A percentile compares a stretch with the other conserved stretches of the same genome.
Evolutionary conservation across 1,284 basidiomycete species (phyloP).

Genomic region (Golubevia pallescens): DNA sequence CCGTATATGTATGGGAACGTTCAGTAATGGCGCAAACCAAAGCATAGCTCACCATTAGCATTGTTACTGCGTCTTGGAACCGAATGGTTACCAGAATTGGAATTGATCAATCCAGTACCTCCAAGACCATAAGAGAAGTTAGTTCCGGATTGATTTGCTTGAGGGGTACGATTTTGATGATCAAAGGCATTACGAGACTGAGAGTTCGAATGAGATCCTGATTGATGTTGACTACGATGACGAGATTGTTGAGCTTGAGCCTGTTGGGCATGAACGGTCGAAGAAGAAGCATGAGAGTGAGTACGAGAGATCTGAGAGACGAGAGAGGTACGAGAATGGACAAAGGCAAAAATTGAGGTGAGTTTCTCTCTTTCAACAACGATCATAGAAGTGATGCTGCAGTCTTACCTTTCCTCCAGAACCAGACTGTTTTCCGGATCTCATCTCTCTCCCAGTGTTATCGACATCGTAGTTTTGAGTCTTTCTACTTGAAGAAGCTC

Average conservation of each 20-base stretch:
- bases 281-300: not conserved
- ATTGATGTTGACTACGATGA: not conserved
- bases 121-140: not conserved
- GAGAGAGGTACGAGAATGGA: not conserved
- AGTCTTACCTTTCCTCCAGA: not conserved
- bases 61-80: too few species aligned
- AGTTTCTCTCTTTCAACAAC: not conserved
- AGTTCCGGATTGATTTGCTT: not conserved
- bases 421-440: not conserved
- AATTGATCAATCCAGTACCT: not conserved
- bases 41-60: too few species aligned
- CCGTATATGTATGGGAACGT: too few species aligned
- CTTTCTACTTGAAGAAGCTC: too few species aligned
- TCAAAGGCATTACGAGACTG: not conserved
- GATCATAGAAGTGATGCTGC: not conserved
- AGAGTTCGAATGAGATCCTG: too few species aligned
- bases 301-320: not conserved
- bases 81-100: not conserved
- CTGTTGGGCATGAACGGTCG: not conserved
- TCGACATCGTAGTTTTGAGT: too few species aligned
- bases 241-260: not conserved
- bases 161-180: not conserved
- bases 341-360: not conserved
- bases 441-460: not conserved
- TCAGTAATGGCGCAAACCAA: too few species aligned